Conservation (phyloP, 148 eudicot genomes). For the Fagopyrum tataricum region DNA sequence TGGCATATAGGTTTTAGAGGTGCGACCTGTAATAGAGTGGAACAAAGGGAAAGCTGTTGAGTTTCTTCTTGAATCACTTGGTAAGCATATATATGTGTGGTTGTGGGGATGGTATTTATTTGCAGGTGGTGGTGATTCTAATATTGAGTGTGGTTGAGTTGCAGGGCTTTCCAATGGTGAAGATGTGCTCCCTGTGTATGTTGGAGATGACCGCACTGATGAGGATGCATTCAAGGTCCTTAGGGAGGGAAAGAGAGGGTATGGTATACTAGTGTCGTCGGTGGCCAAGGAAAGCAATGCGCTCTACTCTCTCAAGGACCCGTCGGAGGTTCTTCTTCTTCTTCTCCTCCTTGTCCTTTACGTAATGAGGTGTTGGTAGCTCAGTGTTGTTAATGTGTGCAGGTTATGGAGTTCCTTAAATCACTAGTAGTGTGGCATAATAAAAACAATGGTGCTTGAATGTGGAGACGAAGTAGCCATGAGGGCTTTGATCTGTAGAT, state of each 20-base stretch:
- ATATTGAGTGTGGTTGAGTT: neutral
- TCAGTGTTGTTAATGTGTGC: slow-evolving; percentile 14
- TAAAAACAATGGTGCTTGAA: slow-evolving; percentile 11
- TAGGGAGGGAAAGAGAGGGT: slow-evolving; percentile 66
- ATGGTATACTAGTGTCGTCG: slow-evolving; percentile 79
- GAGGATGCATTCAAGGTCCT: slow-evolving; percentile 98
- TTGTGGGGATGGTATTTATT: neutral
- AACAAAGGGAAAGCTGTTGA: slow-evolving; percentile 97
- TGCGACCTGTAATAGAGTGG: slow-evolving; percentile 91
- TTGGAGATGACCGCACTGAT: slow-evolving; percentile 96
- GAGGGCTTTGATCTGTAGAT: no score
- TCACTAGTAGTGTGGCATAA: slow-evolving; percentile 46
- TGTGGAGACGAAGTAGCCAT: neutral
- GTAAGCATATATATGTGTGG: slow-evolving; percentile 29
- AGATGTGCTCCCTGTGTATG: slow-evolving; percentile 82
- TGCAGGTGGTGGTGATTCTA: neutral
- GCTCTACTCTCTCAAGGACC: slow-evolving; percentile 71
- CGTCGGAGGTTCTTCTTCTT: slow-evolving; percentile 57
- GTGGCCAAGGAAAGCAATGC: slow-evolving; percentile 86
- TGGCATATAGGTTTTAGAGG: slow-evolving; percentile 81
- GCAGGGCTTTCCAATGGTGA: slow-evolving; percentile 56
- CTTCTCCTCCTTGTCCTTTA: neutral
- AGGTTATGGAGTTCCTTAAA: slow-evolving; percentile 88
- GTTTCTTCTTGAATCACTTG: slow-evolving; percentile 86
- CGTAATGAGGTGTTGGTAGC: neutral